Evolutionary conservation across 306 rosid genomes (phyloP), one percentile per base, ranked within the genome.

Genomic region (Vigna reflexopilosa): DNA sequence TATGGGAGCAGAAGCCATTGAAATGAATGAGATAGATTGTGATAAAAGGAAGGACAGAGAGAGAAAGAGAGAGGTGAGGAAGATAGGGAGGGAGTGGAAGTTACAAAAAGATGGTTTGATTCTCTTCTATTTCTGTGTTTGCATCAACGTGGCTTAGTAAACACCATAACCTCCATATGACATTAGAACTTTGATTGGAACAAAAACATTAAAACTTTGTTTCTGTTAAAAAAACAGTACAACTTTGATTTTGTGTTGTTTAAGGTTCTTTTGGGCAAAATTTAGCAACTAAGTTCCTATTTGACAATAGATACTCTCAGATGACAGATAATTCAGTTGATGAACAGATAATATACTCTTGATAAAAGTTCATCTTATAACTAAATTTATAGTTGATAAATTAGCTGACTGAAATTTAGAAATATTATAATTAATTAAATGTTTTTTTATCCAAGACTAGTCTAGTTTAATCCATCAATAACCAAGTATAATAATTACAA

Each of bases 81-180:
- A 10, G 88, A 86, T 85, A 88, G 88, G 72, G 81, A 84, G 90
- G 83, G 88, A 83, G 91, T 84, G 92, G 90, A 88, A 83, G 67
- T 78, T 83, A 83, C 81, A 49, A 76, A 75, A 49, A 77, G 75
- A 67, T 62, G 11, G 44, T 56, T 54, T 54, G 63, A 75, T 69
- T 75, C 71, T 74, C 15, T 76, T 10, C 56, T 26, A 1, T 55
- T 55, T 3, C 19, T 7, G 11, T 51, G 38, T 77, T 17, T 47
- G 77, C 77, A 70, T 58, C 71, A 58, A 70, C 73, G 72, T 69
- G 77, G 72, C 67, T 61, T 0, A 50, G 52, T 42, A 69, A 6
- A 51, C 59, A 61, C 85, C 81, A 59, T 47, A 69, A 69, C 56
- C 28, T 67, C 64, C 26, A 44, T 49, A 50, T 70, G 40, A 38